Conservation (phyloP, 768 basidiomycete species). For the Rhizopogon sp. region DNA sequence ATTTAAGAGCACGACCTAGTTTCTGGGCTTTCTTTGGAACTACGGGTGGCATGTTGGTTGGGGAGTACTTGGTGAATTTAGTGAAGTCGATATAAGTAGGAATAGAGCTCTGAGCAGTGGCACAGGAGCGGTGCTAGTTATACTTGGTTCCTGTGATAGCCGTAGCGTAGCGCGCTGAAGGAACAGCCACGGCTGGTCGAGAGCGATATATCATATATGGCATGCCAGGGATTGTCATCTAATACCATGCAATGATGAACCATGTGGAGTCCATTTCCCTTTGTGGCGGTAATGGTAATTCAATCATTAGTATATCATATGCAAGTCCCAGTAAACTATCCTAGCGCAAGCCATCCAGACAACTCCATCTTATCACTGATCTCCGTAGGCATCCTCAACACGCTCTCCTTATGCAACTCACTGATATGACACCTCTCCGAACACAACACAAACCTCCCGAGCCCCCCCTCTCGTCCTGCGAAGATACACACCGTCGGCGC, state of each 20-base stretch:
- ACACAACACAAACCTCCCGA: constrained; percentile 18
- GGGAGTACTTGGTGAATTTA: background rate
- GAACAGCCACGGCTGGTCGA: background rate
- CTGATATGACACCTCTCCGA: constrained; percentile 12
- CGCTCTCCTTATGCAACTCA: constrained; percentile 17
- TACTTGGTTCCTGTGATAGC: too few relatives aligned
- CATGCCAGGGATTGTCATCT: background rate
- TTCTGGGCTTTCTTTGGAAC: constrained; percentile 42
- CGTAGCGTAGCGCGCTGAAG: too few relatives aligned
- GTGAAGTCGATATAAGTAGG: background rate
- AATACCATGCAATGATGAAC: too few relatives aligned
- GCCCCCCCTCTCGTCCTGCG: constrained; percentile 15
- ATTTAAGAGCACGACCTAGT: constrained; percentile 56
- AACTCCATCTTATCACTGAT: background rate
- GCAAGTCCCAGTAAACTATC: background rate
- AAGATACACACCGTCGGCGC: constrained; percentile 18
- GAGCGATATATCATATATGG: too few relatives aligned
- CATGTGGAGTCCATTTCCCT: too few relatives aligned
- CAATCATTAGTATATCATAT: too few relatives aligned
- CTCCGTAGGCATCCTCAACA: constrained; percentile 14
- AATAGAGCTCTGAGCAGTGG: background rate
- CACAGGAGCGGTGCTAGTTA: background rate
- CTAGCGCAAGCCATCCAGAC: background rate
- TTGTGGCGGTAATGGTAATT: too few relatives aligned
- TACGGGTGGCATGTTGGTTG: constrained; percentile 26